Evolutionary conservation across 352 stramenopile genomes (phyloP), one percentile per base, ranked within the genome.

Genomic region (Blastocystis sp.): DNA sequence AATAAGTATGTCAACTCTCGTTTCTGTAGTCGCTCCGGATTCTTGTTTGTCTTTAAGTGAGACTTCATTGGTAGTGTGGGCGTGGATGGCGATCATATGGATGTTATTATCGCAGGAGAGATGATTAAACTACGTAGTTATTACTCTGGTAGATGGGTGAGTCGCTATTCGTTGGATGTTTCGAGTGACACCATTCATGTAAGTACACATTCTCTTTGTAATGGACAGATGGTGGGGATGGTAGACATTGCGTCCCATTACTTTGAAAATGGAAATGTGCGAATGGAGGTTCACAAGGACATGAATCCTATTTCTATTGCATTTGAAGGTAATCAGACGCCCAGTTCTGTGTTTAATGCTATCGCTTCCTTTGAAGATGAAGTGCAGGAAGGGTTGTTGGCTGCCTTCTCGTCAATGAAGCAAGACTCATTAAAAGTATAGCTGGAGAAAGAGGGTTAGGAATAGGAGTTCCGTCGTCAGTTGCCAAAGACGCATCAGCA

Each of bases 251-350:
- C 49, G 4, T 46, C 71, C 16, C 71, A 83, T 46, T 83, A 83
- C 71, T 83, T 83, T 46, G 71, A 83, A 43, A 83, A 83, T 56
- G 71, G 71, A 61, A 83, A 83, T 46, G 71, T 83, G 11, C 71
- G 71, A 6, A 83, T 83, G 71, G 51, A 83, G 14, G 71, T 83
- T 0, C 71, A 66, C 19, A 57, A 59, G 29, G 71, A 83, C 29
- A 61, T 83, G 71, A n/a, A n/a, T 27, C 63, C 63, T 14, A 19
- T 43, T 7, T 74, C 63, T 4, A 37, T 52, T 24, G 9, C 63
- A 1, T 19, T 46, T 14, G 7, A 43, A 9, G 11, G 32, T 1
- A 46, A 14, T 21, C 16, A 4, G 2, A 32, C 27, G 3, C 27
- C 63, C 21, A n/a, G 5, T n/a, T 29, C 14, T 4, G 51, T 83